These are phyloP conservation scores for Coelastrella sp. DNA, from an alignment of 139 green algal genomes.

Conservation along the genomic window DNA sequence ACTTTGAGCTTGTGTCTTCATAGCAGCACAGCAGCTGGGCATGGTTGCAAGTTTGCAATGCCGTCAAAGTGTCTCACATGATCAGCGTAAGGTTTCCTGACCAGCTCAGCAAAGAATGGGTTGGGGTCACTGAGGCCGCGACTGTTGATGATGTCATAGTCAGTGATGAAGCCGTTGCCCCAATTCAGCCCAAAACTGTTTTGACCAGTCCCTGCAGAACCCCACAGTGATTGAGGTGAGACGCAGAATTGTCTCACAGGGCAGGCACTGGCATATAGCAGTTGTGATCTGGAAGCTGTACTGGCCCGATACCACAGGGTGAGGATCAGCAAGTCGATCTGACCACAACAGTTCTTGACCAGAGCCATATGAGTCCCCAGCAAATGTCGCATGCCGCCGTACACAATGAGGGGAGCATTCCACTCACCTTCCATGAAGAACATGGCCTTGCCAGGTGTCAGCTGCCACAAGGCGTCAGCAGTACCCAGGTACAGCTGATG, in stretches of 20 bases:
- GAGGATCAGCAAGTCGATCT: background rate
- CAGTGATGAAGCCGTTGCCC: conserved; percentile 50
- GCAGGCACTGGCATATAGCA: too few relatives aligned
- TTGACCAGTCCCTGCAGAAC: conserved; percentile 42
- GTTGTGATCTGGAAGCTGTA: background rate
- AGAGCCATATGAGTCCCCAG: too few relatives aligned
- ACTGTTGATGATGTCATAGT: conserved; percentile 30
- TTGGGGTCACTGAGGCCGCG: conserved; percentile 41
- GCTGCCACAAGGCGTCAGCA: conserved; percentile 36
- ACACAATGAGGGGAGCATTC: background rate
- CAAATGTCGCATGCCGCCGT: too few relatives aligned
- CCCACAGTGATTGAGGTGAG: too few relatives aligned
- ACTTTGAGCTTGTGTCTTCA: too few relatives aligned
- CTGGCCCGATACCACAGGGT: too few relatives aligned
- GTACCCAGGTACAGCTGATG: conserved; percentile 46
- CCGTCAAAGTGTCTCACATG: background rate
- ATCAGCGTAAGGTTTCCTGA: conserved; percentile 35
- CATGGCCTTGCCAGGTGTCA: conserved; percentile 39
- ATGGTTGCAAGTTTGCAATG: too few relatives aligned
- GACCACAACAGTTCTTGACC: background rate
- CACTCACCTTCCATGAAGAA: conserved; percentile 48
- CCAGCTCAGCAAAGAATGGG: conserved; percentile 37
- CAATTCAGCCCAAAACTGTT: conserved; percentile 49
- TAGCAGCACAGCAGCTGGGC: too few relatives aligned
- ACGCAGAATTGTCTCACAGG: too few relatives aligned